Evolutionary conservation across 768 basidiomycete genomes (phyloP).

Genomic region (Gloeopeniophorella convolvens): DNA sequence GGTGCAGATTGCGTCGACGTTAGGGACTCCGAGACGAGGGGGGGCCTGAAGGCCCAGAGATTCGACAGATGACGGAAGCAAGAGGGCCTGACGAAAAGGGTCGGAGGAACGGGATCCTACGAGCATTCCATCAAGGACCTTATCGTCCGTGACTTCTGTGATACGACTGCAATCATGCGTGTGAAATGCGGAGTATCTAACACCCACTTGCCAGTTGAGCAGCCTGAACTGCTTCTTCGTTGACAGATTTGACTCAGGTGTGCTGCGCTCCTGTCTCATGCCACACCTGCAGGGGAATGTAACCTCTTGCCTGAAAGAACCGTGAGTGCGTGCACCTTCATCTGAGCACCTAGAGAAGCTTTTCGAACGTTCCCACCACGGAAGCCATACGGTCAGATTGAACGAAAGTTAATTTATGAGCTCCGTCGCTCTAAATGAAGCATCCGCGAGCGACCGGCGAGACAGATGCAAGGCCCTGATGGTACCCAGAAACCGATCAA

Average conservation of each 20-base stretch:
- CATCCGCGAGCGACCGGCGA: too few relatives aligned
- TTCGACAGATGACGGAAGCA: background rate
- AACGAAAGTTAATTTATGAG: too few relatives aligned
- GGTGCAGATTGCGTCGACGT: background rate
- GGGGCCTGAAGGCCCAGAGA: background rate
- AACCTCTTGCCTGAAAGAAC: too few relatives aligned
- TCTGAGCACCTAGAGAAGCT: too few relatives aligned
- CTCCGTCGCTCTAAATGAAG: too few relatives aligned
- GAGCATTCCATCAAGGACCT: background rate
- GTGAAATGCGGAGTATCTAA: background rate
- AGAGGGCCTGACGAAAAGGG: background rate
- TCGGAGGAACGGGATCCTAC: background rate
- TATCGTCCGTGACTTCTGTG: background rate
- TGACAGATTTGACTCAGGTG: too few relatives aligned
- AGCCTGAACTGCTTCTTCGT: background rate
- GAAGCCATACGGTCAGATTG: too few relatives aligned
- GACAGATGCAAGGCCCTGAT: too few relatives aligned
- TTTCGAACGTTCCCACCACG: too few relatives aligned
- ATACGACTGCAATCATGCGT: background rate
- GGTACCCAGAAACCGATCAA: too few relatives aligned
- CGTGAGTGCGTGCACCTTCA: background rate
- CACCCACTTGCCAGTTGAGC: background rate
- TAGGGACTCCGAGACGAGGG: background rate
- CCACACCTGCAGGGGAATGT: background rate
- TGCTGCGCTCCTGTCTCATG: background rate